Base-by-base conservation (phyloP, 1,284 basidiomycete species). In the Apiotrichum gamsii region DNA sequence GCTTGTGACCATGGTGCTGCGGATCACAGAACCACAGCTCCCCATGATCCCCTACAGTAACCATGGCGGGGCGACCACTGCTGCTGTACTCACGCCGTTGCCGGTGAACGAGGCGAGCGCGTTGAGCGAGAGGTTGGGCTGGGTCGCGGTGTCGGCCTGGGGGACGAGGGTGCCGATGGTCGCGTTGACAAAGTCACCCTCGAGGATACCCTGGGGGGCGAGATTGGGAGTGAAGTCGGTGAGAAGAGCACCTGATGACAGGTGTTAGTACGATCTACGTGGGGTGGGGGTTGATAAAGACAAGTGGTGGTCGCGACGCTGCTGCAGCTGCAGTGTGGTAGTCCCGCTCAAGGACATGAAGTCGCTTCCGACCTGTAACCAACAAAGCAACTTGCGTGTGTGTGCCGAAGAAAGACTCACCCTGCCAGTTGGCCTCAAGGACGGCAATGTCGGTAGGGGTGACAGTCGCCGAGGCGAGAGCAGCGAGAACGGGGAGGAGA, bases 321-420 rank as follows among this genome's bases (percentile, higher is more conserved):
- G n/a, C n/a, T n/a, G n/a, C n/a, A n/a, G n/a, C n/a, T n/a, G n/a
- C n/a, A n/a, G n/a, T n/a, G n/a, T n/a, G n/a, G n/a, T n/a, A n/a
- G 13, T 38, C 8, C 15, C n/a, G n/a, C n/a, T n/a, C n/a, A n/a
- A n/a, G n/a, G n/a, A n/a, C n/a, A n/a, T n/a, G n/a, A n/a, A n/a
- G n/a, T n/a, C n/a, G n/a, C n/a, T n/a, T n/a, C n/a, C n/a, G n/a
- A n/a, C n/a, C n/a, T n/a, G n/a, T n/a, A n/a, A n/a, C n/a, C n/a
- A n/a, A n/a, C n/a, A n/a, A n/a, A n/a, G 29, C 18, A 37, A 10
- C 29, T 18, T 14, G 21, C 38, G 19, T 40, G 38, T 29, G 25
- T 5, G 13, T n/a, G 44, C 39, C 16, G n/a, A n/a, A n/a, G n/a
- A n/a, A n/a, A 6, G 21, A 41, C 45, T 34, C 39, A 47, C 45